Evolutionary conservation across 2,329 filamentous ascomycete genomes (phyloP).

Genomic region (Pseudogymnoascus sp.): DNA sequence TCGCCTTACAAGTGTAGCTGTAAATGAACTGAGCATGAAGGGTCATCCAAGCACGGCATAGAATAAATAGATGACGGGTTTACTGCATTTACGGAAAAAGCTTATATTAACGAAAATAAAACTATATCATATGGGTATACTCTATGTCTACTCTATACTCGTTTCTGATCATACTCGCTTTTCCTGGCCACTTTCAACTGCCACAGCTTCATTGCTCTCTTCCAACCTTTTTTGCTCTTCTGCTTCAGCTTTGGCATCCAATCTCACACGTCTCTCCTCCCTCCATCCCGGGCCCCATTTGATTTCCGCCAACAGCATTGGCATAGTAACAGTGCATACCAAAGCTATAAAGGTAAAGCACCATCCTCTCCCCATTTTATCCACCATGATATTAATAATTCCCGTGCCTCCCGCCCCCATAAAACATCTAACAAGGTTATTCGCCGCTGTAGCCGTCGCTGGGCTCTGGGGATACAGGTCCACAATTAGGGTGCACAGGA

Average conservation of each 20-base stretch:
- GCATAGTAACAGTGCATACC: constrained; percentile 40
- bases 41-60: not conserved
- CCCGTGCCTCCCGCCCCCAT: constrained; percentile 9
- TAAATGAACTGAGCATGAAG: not conserved
- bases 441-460: constrained; percentile 10
- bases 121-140: not conserved
- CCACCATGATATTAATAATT: constrained; percentile 12
- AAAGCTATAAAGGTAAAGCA: constrained; percentile 39
- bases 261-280: constrained; percentile 39
- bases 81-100: not conserved
- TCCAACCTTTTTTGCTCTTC: constrained; percentile 22
- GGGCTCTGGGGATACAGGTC: constrained; percentile 10
- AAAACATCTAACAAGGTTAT: constrained; percentile 10
- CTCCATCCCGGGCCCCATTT: constrained; percentile 43
- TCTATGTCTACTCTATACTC: not conserved
- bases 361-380: constrained; percentile 14
- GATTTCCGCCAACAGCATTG: constrained; percentile 41
- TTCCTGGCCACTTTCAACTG: not conserved
- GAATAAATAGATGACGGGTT: not conserved
- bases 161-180: not conserved
- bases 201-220: not conserved
- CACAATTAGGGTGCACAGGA: constrained; percentile 25
- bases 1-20: not conserved
- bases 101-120: not conserved
- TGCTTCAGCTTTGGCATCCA: constrained; percentile 25